Evolutionary conservation across 495 filamentous ascomycete genomes (phyloP).

Genomic region (Neurospora sp.): DNA sequence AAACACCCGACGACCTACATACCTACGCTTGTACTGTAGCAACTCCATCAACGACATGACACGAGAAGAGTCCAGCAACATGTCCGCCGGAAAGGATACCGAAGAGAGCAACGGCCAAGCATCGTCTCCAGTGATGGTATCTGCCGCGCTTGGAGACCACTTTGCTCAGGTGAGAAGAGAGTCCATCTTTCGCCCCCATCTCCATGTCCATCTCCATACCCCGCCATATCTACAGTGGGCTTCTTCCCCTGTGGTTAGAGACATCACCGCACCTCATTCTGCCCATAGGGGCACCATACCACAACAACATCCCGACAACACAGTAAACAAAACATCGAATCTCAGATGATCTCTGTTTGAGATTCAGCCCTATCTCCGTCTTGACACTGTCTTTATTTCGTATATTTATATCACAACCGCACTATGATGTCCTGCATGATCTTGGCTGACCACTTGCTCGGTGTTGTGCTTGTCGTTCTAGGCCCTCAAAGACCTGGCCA

Average conservation of each 20-base stretch:
- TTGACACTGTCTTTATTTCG: background rate
- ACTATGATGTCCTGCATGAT: background rate
- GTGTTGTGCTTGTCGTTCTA: slow-evolving; percentile 13
- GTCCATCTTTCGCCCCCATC: background rate
- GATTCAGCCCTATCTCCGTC: background rate
- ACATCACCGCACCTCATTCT: background rate
- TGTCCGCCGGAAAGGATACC: background rate
- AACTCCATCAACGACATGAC: background rate
- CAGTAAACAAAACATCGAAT: background rate
- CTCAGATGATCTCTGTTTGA: background rate
- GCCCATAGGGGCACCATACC: background rate
- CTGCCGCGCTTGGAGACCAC: background rate
- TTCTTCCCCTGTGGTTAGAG: background rate
- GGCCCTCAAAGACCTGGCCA: slow-evolving; percentile 38
- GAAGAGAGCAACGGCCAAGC: background rate
- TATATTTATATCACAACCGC: background rate
- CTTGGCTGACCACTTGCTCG: slow-evolving; percentile 2
- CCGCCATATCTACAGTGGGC: background rate
- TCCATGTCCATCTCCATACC: background rate
- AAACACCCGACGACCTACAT: background rate
- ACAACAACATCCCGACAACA: background rate
- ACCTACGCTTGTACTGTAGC: background rate
- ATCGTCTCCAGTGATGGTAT: background rate
- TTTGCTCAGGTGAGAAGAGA: background rate
- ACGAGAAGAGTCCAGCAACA: background rate